phyloP scores from a whole-genome alignment of 2,329 filamentous ascomycete species.

The Atkinsonella hypoxylon region DNA sequence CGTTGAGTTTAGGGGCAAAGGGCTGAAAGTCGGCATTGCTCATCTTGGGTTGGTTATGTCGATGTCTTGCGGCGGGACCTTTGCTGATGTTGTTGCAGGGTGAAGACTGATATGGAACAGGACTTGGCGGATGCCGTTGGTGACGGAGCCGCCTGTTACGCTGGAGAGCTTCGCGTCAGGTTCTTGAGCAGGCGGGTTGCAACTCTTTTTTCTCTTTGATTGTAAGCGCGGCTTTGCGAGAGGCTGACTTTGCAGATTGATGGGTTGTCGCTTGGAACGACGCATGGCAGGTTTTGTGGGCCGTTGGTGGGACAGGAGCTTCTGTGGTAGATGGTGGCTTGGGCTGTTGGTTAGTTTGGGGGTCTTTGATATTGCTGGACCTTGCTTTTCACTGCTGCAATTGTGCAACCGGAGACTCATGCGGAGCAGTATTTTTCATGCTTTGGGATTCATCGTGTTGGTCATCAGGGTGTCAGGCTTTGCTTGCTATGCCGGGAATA shows the following conservation, averaged over 20 bases:
- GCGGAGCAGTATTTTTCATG: too few relatives aligned
- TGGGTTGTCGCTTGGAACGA: conserved; percentile 7
- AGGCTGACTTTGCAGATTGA: conserved; percentile 6
- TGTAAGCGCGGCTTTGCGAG: too few relatives aligned
- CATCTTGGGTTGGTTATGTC: conserved; percentile 17
- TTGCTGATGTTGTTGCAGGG: conserved; percentile 10
- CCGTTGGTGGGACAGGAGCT: conserved; percentile 6
- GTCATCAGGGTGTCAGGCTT: too few relatives aligned
- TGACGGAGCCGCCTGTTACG: conserved; percentile 6
- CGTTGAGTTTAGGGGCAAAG: conserved; percentile 17
- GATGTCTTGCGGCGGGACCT: not conserved
- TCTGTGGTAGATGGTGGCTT: conserved; percentile 6
- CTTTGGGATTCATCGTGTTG: too few relatives aligned
- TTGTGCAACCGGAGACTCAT: conserved; percentile 29
- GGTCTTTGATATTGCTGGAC: too few relatives aligned
- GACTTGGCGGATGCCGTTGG: conserved; percentile 5
- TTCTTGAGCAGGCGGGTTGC: conserved; percentile 8
- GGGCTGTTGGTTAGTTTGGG: not conserved
- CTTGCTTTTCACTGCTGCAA: too few relatives aligned
- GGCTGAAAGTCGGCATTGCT: conserved; percentile 20
- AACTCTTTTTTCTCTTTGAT: not conserved
- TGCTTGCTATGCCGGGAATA: too few relatives aligned
- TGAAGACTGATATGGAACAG: conserved; percentile 9
- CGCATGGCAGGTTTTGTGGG: conserved; percentile 9
- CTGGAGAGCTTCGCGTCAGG: conserved; percentile 3